Conservation (phyloP, 345 rosid species). For the Raphanus raphanistrum region DNA sequence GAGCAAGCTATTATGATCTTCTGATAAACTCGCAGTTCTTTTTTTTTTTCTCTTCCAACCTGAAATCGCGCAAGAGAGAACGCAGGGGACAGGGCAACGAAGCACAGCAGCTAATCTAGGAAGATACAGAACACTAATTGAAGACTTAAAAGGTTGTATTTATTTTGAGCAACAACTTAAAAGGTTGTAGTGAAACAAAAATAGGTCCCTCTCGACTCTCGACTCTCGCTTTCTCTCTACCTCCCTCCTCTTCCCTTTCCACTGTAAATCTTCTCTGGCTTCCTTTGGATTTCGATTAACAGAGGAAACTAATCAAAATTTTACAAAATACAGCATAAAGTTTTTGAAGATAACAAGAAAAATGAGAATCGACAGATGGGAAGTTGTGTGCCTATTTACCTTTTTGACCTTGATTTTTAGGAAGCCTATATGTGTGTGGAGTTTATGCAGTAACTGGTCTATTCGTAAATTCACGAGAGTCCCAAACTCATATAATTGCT, state of each 20-base stretch:
- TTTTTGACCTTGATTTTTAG: slow-evolving; percentile 18
- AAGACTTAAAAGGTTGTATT: not conserved
- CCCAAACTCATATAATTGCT: slow-evolving; percentile 3
- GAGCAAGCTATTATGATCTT: slow-evolving; percentile 8
- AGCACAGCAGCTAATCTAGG: slow-evolving; percentile 10
- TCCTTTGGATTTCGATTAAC: slow-evolving; percentile 19
- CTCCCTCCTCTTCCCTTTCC: not conserved
- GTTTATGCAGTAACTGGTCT: slow-evolving; percentile 16
- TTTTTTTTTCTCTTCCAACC: slow-evolving; percentile 20
- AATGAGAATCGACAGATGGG: slow-evolving; percentile 23
- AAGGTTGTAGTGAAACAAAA: slow-evolving; percentile 33
- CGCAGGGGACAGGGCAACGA: slow-evolving; percentile 27
- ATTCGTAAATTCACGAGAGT: slow-evolving; percentile 31
- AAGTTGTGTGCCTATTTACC: slow-evolving; percentile 3
- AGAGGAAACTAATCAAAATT: not conserved
- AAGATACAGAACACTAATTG: slow-evolving; percentile 12
- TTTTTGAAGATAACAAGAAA: slow-evolving; percentile 9
- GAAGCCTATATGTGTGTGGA: slow-evolving; percentile 11
- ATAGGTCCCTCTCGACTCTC: slow-evolving; percentile 8
- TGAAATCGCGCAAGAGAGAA: slow-evolving; percentile 15
- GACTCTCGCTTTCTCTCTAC: not conserved
- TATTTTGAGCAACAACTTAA: too few relatives aligned
- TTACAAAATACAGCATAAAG: not conserved
- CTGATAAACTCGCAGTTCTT: slow-evolving; percentile 19
- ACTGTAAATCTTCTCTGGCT: slow-evolving; percentile 27